phyloP scores from a whole-genome alignment of 2,329 filamentous ascomycete genomes.

The Scedosporium boydii region DNA sequence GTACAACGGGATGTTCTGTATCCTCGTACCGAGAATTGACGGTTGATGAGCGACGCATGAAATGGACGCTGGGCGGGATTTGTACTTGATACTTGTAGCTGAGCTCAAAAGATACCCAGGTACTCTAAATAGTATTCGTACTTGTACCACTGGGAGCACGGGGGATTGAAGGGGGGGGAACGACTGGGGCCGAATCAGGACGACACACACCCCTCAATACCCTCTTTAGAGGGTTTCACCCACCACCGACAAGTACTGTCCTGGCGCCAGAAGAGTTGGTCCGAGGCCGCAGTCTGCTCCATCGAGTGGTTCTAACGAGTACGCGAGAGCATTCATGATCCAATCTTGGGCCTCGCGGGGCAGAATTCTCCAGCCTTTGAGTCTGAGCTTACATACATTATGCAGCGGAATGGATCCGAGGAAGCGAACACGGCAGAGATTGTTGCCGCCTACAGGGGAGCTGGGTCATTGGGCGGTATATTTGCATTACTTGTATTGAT shows the following conservation, averaged over 20 bases:
- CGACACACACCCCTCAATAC: not conserved
- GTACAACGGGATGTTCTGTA: too few relatives aligned
- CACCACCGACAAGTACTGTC: not conserved
- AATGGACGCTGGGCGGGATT: too few relatives aligned
- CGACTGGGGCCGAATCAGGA: not conserved
- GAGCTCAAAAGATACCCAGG: too few relatives aligned
- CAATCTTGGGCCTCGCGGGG: not conserved
- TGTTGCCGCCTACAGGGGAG: not conserved
- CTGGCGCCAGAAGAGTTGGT: not conserved
- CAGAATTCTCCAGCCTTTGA: not conserved
- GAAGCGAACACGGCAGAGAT: not conserved
- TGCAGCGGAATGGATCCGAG: constrained; percentile 3
- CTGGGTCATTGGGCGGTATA: not conserved
- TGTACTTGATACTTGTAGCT: too few relatives aligned
- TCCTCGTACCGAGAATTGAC: too few relatives aligned
- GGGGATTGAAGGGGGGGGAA: not conserved
- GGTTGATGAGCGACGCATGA: too few relatives aligned
- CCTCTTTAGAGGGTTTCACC: not conserved
- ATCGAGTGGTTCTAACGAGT: not conserved
- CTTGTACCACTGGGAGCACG: not conserved
- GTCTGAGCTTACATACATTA: not conserved
- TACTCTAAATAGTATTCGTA: too few relatives aligned
- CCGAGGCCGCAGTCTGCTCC: not conserved
- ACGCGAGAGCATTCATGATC: not conserved
- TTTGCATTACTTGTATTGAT: not conserved